A percentile compares a stretch with the other conserved stretches of the same genome.
Conservation (phyloP, 75 land plant species). For the Pinus tabuliformis region DNA sequence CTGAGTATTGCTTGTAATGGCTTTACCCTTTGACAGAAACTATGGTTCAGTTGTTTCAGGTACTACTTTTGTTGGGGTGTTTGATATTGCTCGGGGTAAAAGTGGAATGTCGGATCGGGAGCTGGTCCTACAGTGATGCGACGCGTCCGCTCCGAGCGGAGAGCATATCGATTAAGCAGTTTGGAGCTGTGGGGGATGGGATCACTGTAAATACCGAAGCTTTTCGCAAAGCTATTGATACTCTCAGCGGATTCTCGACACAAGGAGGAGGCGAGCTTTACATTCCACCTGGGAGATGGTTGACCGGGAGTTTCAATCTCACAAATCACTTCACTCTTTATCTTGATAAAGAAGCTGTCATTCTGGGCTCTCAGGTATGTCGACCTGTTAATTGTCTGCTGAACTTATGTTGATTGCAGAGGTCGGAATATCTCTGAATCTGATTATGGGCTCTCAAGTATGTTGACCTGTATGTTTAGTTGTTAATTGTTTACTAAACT, state of each 20-base stretch:
- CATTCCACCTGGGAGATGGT: conserved; percentile 54
- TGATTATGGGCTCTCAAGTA: no score
- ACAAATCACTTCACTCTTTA: conserved; percentile 52
- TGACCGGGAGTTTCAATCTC: conserved; percentile 65
- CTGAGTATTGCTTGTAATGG: neutral
- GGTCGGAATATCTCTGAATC: no score
- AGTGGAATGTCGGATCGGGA: neutral
- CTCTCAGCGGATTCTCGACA: conserved; percentile 18
- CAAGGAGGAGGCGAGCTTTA: conserved; percentile 44
- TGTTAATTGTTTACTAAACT: no score
- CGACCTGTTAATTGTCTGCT: no score
- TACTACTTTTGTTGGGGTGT: neutral
- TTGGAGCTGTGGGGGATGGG: conserved; percentile 47
- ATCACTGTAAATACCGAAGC: conserved; percentile 46
- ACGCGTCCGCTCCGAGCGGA: conserved; percentile 17
- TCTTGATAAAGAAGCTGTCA: conserved; percentile 42
- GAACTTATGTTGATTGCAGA: no score
- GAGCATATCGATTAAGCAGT: conserved; percentile 20
- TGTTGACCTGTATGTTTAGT: no score
- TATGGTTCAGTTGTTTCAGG: neutral
- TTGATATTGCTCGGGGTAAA: neutral
- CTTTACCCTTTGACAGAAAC: neutral
- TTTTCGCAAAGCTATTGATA: conserved; percentile 26
- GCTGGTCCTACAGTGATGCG: neutral
- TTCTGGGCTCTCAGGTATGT: conserved; percentile 56